Base-by-base conservation (phyloP, 2,329 filamentous ascomycete genomes). In the Penicillium sp. region DNA sequence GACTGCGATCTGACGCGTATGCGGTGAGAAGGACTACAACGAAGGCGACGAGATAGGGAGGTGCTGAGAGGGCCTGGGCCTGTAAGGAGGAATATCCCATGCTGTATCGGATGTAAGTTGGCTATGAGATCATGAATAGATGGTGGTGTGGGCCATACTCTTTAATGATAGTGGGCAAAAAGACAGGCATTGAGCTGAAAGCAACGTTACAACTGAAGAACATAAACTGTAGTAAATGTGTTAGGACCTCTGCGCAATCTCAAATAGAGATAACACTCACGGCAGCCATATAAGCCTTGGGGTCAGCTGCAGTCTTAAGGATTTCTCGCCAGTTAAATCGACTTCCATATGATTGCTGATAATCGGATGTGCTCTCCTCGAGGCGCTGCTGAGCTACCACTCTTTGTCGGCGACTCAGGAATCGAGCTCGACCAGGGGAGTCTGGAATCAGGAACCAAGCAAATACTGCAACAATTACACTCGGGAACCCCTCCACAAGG, bases 141-240 rank as follows among this genome's bases (percentile, higher is more conserved):
- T 19, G 10, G 2, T 5, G 17, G 12, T 15, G 27, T 13, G n/a
- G 33, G 42, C 67, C 73, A 56, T 66, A 79, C 70, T 88, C 84
- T 59, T 81, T 79, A 47, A 96, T 82, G 61, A 96, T 91, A 25
- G 89, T 91, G 36, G 91, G 91, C 3, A 96, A 82, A 71, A 96
- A 96, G 49, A 94, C 90, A 3, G 92, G 92, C 71, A 96, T 86
- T 23, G 89, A 93, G 68, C 87, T 87, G 78, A 96, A 96, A 13
- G 91, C 89, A 72, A 96, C 89, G 75, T 96, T 96, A 69, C 89
- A 87, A 73, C 88, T 86, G 79, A 96, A 92, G 80, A 96, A 90
- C 84, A 96, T 96, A 66, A 85, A 75, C 75, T 77, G 31, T 19
- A 19, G 13, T 15, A 25, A 12, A 41, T 36, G 33, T 38, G 42